Evolutionary conservation across 257 asterid genomes (phyloP).

Genomic region (Solanum piurae): DNA sequence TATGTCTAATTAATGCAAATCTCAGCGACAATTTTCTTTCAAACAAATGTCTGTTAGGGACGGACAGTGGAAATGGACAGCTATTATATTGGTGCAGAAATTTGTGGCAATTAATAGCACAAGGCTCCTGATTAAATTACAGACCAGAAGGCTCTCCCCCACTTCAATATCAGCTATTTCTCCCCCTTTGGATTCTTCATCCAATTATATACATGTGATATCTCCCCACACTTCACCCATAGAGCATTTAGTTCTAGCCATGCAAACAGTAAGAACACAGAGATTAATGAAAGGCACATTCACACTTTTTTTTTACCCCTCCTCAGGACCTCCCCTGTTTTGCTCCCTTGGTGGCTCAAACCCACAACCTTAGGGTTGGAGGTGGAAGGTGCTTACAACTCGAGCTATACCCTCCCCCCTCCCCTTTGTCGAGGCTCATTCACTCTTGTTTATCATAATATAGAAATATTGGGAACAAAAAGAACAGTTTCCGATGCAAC

Average conservation of each 20-base stretch:
- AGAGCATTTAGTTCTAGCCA: background rate
- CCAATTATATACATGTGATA: background rate
- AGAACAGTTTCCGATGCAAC: background rate
- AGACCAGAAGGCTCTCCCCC: background rate
- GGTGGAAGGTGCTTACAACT: too few relatives aligned
- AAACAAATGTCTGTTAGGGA: background rate
- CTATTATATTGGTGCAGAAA: background rate
- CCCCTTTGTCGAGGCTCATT: background rate
- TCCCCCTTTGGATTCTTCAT: background rate
- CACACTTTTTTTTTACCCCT: background rate
- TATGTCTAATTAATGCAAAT: background rate
- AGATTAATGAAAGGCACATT: background rate
- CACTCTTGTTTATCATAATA: background rate
- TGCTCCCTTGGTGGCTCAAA: background rate
- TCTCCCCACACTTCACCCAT: background rate
- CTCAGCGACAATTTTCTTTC: background rate
- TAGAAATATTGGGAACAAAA: background rate
- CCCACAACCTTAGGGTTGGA: too few relatives aligned
- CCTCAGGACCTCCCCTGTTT: background rate
- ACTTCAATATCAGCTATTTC: background rate
- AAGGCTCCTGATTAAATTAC: background rate
- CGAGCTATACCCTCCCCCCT: too few relatives aligned
- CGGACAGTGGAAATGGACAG: background rate
- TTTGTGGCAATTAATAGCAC: background rate
- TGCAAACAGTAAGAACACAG: background rate